Evolutionary conservation across 2,329 filamentous ascomycete species (phyloP).

Genomic region (Beauveria rudraprayagi): DNA sequence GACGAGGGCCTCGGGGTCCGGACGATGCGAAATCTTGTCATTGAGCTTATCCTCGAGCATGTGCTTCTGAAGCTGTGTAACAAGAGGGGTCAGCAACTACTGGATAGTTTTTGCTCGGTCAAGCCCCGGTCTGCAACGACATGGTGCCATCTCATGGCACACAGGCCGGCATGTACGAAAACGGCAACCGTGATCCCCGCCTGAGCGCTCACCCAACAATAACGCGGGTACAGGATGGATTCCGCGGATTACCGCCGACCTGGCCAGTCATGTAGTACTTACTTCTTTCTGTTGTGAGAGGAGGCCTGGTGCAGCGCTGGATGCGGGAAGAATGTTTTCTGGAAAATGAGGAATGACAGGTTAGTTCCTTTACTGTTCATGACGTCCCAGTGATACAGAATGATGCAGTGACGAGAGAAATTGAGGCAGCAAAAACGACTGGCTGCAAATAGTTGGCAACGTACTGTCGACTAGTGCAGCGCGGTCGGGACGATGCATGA

Average conservation of each 20-base stretch:
- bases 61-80: constrained; percentile 60
- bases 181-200: background rate
- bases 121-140: background rate
- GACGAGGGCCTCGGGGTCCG: constrained; percentile 66
- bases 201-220: background rate
- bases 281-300: constrained; percentile 72
- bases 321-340: constrained; percentile 83
- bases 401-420: background rate
- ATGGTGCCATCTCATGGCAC: background rate
- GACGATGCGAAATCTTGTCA: constrained; percentile 74
- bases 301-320: constrained; percentile 68
- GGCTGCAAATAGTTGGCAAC: constrained; percentile 21
- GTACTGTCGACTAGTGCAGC: constrained; percentile 72
- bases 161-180: background rate
- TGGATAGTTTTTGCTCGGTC: background rate
- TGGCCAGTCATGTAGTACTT: constrained; percentile 15
- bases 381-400: background rate
- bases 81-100: background rate
- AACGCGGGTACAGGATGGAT: background rate
- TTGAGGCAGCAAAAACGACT: background rate
- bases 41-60: constrained; percentile 84
- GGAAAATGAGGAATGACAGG: constrained; percentile 13
- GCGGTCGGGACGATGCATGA: constrained; percentile 65
- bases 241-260: background rate
- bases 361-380: constrained; percentile 15